These are phyloP conservation scores for Cladosporium halotolerans DNA, from an alignment of 2,329 filamentous ascomycete genomes.

Conservation along the genomic window DNA sequence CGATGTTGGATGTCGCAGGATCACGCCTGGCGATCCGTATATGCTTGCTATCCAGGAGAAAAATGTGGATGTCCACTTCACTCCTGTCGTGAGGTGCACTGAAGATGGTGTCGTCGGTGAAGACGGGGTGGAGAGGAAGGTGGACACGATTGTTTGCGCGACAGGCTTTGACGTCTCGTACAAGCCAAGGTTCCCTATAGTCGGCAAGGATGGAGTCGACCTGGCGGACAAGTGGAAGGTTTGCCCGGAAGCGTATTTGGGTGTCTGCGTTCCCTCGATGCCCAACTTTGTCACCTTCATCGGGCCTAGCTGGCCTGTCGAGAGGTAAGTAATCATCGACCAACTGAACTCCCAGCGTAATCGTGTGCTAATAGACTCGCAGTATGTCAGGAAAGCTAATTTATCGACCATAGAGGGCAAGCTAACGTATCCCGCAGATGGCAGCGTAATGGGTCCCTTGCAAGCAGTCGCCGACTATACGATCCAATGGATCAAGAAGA, in stretches of 20 bases:
- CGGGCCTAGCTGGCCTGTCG: slow-evolving; percentile 31
- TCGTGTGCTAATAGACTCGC: background rate
- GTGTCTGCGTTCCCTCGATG: slow-evolving; percentile 37
- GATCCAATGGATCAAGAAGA: slow-evolving; percentile 39
- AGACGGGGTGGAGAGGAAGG: slow-evolving; percentile 37
- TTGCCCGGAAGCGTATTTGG: slow-evolving; percentile 36
- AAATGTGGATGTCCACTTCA: slow-evolving; percentile 48
- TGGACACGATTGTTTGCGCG: slow-evolving; percentile 41
- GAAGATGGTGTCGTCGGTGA: slow-evolving; percentile 40
- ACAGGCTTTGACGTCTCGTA: slow-evolving; percentile 43
- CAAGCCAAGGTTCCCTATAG: slow-evolving; percentile 37
- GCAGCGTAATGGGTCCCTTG: slow-evolving; percentile 36
- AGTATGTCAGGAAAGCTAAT: background rate
- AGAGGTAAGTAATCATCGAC: background rate
- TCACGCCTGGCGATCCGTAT: slow-evolving; percentile 47
- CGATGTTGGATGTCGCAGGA: slow-evolving; percentile 40
- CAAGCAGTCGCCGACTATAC: slow-evolving; percentile 35
- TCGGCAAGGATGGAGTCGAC: slow-evolving; percentile 36
- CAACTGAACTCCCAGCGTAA: background rate
- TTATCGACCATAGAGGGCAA: too few relatives aligned
- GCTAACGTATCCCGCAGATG: background rate
- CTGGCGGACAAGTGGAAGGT: slow-evolving; percentile 37
- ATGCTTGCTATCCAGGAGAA: slow-evolving; percentile 45
- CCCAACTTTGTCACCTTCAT: slow-evolving; percentile 40
- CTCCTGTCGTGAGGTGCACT: slow-evolving; percentile 40